phyloP scores from a whole-genome alignment of 306 rosid species.

The Vachellia pachyceras region DNA sequence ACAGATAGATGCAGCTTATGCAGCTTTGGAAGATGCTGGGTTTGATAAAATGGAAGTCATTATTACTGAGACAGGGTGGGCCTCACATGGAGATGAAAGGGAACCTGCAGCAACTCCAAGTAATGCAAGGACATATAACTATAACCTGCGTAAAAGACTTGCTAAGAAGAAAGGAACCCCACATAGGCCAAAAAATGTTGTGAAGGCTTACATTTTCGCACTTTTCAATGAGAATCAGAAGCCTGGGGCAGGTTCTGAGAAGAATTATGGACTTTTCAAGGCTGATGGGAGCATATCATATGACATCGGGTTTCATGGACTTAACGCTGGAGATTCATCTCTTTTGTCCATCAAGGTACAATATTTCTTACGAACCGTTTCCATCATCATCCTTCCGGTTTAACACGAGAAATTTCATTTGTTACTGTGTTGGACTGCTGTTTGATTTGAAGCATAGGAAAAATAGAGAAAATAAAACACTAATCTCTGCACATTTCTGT shows the following conservation, averaged over 20 bases:
- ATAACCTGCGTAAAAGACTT: constrained; percentile 86
- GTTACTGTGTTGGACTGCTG: constrained; percentile 13
- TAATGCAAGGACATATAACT: constrained; percentile 89
- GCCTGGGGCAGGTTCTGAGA: constrained; percentile 77
- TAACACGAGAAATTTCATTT: constrained; percentile 13
- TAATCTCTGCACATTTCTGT: not conserved
- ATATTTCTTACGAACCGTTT: not conserved
- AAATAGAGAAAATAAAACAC: constrained; percentile 9
- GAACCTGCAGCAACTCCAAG: constrained; percentile 74
- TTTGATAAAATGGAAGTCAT: constrained; percentile 81
- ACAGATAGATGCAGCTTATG: constrained; percentile 94
- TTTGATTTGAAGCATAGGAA: constrained; percentile 27
- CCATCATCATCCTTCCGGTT: not conserved
- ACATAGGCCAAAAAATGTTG: constrained; percentile 70
- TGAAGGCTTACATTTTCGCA: constrained; percentile 91
- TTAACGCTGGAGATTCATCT: constrained; percentile 69
- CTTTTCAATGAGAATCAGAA: constrained; percentile 79
- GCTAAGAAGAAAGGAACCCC: constrained; percentile 98
- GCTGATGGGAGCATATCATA: constrained; percentile 92
- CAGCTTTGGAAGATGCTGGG: constrained; percentile 88
- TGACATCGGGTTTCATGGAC: constrained; percentile 87
- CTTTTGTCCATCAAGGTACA: constrained; percentile 71
- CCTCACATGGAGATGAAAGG: constrained; percentile 68
- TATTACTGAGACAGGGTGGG: constrained; percentile 98
- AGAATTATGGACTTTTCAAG: constrained; percentile 85